These are phyloP conservation scores for Leishmania martiniquensis DNA, from an alignment of 208 protist species.

Conservation along the genomic window DNA sequence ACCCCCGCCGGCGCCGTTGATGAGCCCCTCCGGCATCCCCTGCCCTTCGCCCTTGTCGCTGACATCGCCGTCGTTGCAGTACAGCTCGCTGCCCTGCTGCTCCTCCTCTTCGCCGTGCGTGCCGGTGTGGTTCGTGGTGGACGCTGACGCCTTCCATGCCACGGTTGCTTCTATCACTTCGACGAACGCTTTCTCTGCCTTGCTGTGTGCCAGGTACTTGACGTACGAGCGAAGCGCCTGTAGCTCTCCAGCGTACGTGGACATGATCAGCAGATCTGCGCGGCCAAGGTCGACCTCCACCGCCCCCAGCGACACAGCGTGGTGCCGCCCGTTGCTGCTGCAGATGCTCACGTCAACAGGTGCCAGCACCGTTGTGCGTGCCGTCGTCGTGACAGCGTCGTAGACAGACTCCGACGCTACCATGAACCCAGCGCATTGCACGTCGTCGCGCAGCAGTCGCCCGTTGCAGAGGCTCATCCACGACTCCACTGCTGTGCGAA, in stretches of 20 bases:
- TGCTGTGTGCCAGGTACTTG: constrained; percentile 33
- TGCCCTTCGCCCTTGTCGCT: neutral
- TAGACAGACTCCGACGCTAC: constrained; percentile 34
- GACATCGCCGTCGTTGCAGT: constrained; percentile 1
- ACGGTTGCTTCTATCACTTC: constrained; percentile 38
- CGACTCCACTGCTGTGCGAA: constrained; percentile 16
- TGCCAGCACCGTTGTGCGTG: constrained; percentile 48
- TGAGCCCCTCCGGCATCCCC: neutral
- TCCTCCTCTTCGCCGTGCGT: constrained; percentile 6
- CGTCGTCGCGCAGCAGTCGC: constrained; percentile 18
- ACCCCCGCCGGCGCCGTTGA: neutral
- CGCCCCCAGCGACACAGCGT: constrained; percentile 35
- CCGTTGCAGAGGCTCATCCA: constrained; percentile 22
- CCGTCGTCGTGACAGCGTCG: constrained; percentile 35
- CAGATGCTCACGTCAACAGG: constrained; percentile 36
- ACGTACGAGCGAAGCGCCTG: constrained; percentile 25
- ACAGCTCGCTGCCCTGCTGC: neutral
- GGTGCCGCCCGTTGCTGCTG: constrained; percentile 42
- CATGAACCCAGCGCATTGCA: constrained; percentile 28
- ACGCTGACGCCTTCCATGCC: constrained; percentile 30
- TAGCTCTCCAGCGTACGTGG: constrained; percentile 31
- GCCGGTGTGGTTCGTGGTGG: constrained; percentile 2
- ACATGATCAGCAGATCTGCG: constrained; percentile 41
- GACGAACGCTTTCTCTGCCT: constrained; percentile 39
- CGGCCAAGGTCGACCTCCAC: constrained; percentile 46